Evolutionary conservation across 2,329 filamentous ascomycete species (phyloP).

Genomic region (Pseudogymnoascus destructans): DNA sequence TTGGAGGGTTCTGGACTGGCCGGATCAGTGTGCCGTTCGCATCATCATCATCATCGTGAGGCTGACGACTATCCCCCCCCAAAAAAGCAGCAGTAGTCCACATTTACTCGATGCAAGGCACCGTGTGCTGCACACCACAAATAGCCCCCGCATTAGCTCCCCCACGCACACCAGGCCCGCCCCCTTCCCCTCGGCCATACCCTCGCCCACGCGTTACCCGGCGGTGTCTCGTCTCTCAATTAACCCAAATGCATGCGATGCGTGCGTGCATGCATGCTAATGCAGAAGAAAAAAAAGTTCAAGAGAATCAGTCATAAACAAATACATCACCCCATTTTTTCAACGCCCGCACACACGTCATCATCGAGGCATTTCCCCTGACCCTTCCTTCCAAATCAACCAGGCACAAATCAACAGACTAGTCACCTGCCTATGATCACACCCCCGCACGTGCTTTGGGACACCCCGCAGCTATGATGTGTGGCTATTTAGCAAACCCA

Average conservation of each 20-base stretch:
- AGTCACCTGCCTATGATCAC: neutral
- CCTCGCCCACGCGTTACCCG: neutral
- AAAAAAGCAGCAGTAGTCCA: neutral
- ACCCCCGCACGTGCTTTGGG: neutral
- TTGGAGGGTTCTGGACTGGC: neutral
- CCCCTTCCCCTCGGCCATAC: neutral
- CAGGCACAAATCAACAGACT: neutral
- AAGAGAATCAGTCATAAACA: neutral
- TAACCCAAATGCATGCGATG: neutral
- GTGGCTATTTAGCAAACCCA: neutral
- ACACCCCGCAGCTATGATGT: neutral
- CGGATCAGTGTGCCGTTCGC: neutral
- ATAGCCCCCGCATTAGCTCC: slow-evolving; percentile 3
- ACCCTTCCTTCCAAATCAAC: neutral
- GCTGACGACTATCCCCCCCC: neutral
- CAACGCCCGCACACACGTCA: neutral
- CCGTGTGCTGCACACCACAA: slow-evolving; percentile 11
- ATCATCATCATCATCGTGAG: neutral
- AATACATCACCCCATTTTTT: neutral
- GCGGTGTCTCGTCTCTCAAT: neutral
- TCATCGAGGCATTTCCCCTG: neutral
- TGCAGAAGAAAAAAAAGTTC: neutral
- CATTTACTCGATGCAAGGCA: slow-evolving; percentile 4
- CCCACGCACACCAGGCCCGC: neutral
- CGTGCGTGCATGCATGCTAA: neutral